Evolutionary conservation across 495 filamentous ascomycete species (phyloP), one percentile per base, ranked within the genome.

Genomic region (Pseudomonodictys pantanalensis): DNA sequence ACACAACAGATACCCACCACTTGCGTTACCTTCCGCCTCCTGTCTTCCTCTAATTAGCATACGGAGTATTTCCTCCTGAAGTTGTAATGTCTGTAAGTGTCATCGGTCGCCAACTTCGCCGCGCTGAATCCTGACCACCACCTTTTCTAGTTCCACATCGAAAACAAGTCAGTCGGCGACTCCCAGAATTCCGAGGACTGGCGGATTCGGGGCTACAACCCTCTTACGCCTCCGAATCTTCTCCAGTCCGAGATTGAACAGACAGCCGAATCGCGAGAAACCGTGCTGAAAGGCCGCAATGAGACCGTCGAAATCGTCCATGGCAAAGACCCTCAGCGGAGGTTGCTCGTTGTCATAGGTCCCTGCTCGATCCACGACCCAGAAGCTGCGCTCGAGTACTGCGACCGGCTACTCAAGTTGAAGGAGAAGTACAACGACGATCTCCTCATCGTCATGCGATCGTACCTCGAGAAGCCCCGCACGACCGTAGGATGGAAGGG

Each of bases 401-500:
- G 90, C 77, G 85, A 90, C 64, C 81, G 86, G 56, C 78, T 99
- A 54, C 62, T 92, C 60, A 78, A 82, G 66, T 76, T 96, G 69
- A 93, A 95, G 74, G 81, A 92, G 71, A 96, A 96, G 76, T 88
- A 96, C 81, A 77, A 85, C 63, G 83, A 90, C 67, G 90, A 97
- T 68, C 80, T 99, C 12, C 76, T 96, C 49, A 95, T 99, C 62
- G 86, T 97, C 35, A 99, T 99, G 95, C 88, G 95, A 46, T 88
- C 90, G 48, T 99, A 99, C 81, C 85, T 99, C 26, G 95, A 99
- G 79, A 99, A 99, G 78, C 95, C 95, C 22, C 86, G 95, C 63
- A 99, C 95, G 12, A 99, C 95, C 0, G 92, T 99, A 15, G 95
- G 95, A 51, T 99, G 95, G 95, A 99, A 99, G 77, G 95, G 95